Conservation (phyloP, 1,139 yeast species). For the Geotrichum siamense region DNA sequence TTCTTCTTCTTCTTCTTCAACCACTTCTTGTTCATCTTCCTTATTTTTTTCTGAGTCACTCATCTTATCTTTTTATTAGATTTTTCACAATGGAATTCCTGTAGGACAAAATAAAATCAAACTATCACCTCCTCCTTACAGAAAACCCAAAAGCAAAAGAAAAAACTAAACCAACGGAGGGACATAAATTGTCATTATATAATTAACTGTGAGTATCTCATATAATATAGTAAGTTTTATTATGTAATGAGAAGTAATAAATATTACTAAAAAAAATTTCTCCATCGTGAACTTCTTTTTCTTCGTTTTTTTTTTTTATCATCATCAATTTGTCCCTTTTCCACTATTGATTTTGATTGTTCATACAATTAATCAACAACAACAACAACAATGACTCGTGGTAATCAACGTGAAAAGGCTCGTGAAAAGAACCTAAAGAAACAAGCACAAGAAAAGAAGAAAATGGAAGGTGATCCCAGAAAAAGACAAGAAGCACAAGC, state of each 20-base stretch:
- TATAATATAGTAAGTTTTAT: too few relatives aligned
- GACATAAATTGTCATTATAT: too few relatives aligned
- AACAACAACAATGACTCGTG: slow-evolving; percentile 86
- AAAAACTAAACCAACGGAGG: too few relatives aligned
- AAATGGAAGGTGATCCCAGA: slow-evolving; percentile 73
- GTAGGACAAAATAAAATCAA: too few relatives aligned
- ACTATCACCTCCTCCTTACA: too few relatives aligned
- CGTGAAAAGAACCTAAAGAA: slow-evolving; percentile 83
- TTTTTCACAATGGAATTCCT: not conserved
- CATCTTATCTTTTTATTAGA: not conserved
- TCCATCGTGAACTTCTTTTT: slow-evolving; percentile 1
- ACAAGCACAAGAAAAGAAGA: slow-evolving; percentile 52
- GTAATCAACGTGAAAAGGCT: slow-evolving; percentile 93
- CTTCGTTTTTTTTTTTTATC: slow-evolving; percentile 2
- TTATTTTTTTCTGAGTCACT: slow-evolving; percentile 1
- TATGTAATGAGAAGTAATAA: too few relatives aligned
- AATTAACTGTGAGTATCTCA: too few relatives aligned
- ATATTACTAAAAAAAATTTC: too few relatives aligned
- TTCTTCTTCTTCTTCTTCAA: not conserved
- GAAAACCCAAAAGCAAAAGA: too few relatives aligned
- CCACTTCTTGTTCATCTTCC: slow-evolving; percentile 4
- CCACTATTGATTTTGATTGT: too few relatives aligned
- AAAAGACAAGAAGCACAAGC: slow-evolving; percentile 85
- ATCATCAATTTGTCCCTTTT: not conserved
- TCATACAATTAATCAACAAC: not conserved